A percentile compares a stretch with the other conserved stretches of the same genome.
Evolutionary conservation across 345 rosid genomes (phyloP).

Genomic region (Gossypium raimondii): DNA sequence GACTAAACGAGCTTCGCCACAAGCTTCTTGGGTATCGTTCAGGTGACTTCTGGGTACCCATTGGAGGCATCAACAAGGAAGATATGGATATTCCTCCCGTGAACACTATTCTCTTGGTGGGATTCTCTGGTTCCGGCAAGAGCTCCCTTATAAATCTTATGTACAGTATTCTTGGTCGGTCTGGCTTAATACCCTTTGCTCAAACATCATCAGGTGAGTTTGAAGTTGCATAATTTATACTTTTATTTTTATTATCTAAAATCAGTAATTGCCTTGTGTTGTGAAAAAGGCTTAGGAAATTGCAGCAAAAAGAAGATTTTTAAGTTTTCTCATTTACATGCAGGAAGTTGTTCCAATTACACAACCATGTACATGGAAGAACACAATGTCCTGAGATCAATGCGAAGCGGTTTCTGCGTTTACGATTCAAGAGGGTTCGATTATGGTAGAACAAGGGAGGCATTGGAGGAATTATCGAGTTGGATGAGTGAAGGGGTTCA

Average conservation of each 20-base stretch:
- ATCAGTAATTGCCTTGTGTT: too few relatives aligned
- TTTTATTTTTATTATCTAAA: background rate
- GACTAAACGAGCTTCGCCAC: conserved; percentile 50
- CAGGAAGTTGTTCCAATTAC: conserved; percentile 29
- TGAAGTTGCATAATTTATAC: background rate
- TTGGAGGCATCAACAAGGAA: conserved; percentile 45
- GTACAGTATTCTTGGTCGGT: conserved; percentile 59
- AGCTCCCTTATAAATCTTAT: conserved; percentile 57
- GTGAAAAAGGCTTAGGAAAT: too few relatives aligned
- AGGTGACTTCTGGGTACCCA: conserved; percentile 64
- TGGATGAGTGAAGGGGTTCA: conserved; percentile 52
- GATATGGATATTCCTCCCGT: conserved; percentile 47
- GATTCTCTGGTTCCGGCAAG: conserved; percentile 55
- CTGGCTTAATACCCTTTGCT: conserved; percentile 48
- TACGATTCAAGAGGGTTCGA: conserved; percentile 51
- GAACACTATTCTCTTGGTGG: conserved; percentile 49
- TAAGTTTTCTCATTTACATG: background rate
- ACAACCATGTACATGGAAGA: conserved; percentile 48
- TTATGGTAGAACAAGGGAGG: conserved; percentile 28
- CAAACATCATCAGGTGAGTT: conserved; percentile 43
- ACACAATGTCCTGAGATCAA: conserved; percentile 54
- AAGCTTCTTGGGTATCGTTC: conserved; percentile 42
- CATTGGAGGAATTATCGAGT: conserved; percentile 40
- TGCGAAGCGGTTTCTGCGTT: conserved; percentile 47
- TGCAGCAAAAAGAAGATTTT: too few relatives aligned